Conservation (phyloP, 441 rosid species). For the Jatropha podagrica region DNA sequence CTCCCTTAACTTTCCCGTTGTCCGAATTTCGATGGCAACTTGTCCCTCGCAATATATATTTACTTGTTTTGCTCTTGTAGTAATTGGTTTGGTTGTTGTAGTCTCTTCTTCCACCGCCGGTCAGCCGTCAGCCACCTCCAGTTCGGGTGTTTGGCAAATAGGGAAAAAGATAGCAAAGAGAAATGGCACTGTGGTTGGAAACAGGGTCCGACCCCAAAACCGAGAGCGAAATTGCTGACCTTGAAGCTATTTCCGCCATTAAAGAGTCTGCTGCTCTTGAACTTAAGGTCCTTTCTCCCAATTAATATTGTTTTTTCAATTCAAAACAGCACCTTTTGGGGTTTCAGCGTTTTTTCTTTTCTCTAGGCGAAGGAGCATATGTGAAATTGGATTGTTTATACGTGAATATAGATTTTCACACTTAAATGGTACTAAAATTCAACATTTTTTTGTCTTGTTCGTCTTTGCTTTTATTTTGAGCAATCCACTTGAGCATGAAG, state of each 20-base stretch:
- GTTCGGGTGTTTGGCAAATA: too few relatives aligned
- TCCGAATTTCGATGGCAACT: too few relatives aligned
- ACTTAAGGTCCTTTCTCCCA: slow-evolving; percentile 55
- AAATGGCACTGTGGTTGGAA: slow-evolving; percentile 91
- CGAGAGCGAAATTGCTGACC: slow-evolving; percentile 64
- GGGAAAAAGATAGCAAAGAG: not conserved
- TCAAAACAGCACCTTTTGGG: not conserved
- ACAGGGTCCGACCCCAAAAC: slow-evolving; percentile 64
- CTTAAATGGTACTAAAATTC: not conserved
- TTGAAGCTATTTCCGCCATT: slow-evolving; percentile 76
- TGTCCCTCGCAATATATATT: too few relatives aligned
- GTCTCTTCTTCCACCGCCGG: too few relatives aligned
- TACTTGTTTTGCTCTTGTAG: too few relatives aligned
- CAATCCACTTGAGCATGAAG: too few relatives aligned
- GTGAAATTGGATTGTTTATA: too few relatives aligned
- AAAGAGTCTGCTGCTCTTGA: slow-evolving; percentile 91
- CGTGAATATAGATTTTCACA: too few relatives aligned
- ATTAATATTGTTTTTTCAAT: not conserved
- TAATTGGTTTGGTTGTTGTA: too few relatives aligned
- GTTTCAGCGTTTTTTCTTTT: not conserved
- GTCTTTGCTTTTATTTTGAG: not conserved
- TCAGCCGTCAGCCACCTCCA: too few relatives aligned
- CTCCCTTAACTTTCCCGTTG: too few relatives aligned
- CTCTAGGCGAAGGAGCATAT: not conserved
- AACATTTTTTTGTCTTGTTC: not conserved